Conservation (phyloP, 176 grass and related monocot species). For the Luzula sylvatica region DNA sequence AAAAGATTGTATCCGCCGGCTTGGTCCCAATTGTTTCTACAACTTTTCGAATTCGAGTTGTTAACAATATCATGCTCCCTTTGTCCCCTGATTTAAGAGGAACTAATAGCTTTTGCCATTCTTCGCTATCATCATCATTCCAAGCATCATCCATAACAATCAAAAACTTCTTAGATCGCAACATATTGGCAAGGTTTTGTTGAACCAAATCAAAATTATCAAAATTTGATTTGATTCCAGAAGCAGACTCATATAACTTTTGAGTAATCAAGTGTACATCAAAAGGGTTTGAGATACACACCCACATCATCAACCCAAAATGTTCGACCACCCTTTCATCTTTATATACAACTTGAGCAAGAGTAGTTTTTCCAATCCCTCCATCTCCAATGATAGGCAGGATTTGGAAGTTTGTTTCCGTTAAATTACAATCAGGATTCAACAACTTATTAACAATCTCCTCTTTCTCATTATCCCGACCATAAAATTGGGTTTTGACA, state of each 20-base stretch:
- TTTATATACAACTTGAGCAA: constrained; percentile 25
- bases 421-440: neutral
- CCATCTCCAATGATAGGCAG: constrained; percentile 13
- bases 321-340: constrained; percentile 10
- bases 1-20: neutral
- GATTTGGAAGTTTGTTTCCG: neutral
- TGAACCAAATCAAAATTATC: constrained; percentile 15
- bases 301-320: constrained; percentile 29
- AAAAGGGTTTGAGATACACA: constrained; percentile 18
- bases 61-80: constrained; percentile 36
- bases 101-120: constrained; percentile 23
- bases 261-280: constrained; percentile 7
- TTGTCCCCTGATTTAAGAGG: constrained; percentile 3
- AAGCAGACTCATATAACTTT: constrained; percentile 19
- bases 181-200: neutral
- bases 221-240: neutral
- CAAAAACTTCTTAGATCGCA: constrained; percentile 12
- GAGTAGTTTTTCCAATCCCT: constrained; percentile 30
- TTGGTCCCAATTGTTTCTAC: neutral
- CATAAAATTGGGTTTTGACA: neutral
- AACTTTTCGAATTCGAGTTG: constrained; percentile 21
- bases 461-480: constrained; percentile 13
- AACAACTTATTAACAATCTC: constrained; percentile 4
- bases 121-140: constrained; percentile 12
- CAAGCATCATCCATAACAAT: constrained; percentile 35